Evolutionary conservation across 2,329 filamentous ascomycete species (phyloP).

Genomic region (Venturia pyrina): DNA sequence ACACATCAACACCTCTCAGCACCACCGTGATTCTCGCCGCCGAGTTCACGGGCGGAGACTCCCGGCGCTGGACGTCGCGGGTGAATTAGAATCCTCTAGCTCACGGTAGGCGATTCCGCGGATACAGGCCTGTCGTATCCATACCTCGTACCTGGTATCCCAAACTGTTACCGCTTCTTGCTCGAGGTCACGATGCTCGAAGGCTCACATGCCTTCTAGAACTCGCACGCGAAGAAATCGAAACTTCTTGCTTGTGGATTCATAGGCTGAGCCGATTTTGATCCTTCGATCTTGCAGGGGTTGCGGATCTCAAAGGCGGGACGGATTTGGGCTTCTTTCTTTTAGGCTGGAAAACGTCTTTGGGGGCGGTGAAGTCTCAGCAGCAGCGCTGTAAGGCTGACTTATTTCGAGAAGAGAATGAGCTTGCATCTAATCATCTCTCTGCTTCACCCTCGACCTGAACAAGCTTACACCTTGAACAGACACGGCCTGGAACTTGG

Average conservation of each 20-base stretch:
- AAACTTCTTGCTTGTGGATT: background rate
- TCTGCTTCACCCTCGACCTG: too few species aligned
- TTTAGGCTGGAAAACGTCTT: background rate
- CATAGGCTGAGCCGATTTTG: too few species aligned
- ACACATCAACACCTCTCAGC: background rate
- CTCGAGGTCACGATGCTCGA: too few species aligned
- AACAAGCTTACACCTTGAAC: too few species aligned
- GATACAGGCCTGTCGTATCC: background rate
- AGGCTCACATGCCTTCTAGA: background rate
- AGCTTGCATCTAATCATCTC: too few species aligned
- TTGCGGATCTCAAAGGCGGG: background rate
- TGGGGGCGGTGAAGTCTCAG: background rate
- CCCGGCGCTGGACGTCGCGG: background rate
- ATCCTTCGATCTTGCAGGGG: background rate
- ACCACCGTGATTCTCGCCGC: background rate
- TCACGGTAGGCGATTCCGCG: background rate
- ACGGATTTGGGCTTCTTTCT: background rate
- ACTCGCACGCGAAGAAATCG: background rate
- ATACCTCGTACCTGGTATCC: too few species aligned
- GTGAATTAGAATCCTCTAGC: background rate
- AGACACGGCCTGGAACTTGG: too few species aligned
- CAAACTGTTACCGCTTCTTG: background rate
- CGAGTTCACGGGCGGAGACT: background rate
- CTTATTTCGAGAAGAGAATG: too few species aligned
- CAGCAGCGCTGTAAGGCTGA: too few species aligned